Evolutionary conservation across 306 rosid species (phyloP).

Genomic region (Medicago ruthenica): DNA sequence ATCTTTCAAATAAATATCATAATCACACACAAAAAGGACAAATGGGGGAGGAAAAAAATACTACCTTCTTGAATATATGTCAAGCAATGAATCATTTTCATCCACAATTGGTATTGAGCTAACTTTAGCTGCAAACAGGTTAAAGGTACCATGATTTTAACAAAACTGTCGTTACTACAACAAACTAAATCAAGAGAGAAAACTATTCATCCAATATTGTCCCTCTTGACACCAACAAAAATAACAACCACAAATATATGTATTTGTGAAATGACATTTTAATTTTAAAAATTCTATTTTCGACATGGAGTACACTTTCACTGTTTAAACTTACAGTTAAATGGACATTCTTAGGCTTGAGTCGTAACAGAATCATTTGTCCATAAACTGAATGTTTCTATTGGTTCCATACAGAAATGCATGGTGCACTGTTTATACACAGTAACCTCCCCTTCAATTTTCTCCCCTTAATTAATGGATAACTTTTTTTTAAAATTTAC

Average conservation of each 20-base stretch:
- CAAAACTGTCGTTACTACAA: slow-evolving; percentile 22
- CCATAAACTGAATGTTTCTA: not conserved
- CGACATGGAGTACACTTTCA: not conserved
- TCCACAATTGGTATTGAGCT: slow-evolving; percentile 91
- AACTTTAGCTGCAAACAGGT: slow-evolving; percentile 66
- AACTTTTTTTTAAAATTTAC: not conserved
- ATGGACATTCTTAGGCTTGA: slow-evolving; percentile 16
- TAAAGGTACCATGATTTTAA: slow-evolving; percentile 34
- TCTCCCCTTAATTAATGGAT: slow-evolving; percentile 14
- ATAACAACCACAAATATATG: not conserved
- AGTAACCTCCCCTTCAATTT: not conserved
- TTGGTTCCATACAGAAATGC: not conserved
- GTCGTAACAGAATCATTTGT: not conserved
- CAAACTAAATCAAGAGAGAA: not conserved
- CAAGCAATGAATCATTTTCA: slow-evolving; percentile 73
- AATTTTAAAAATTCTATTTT: not conserved
- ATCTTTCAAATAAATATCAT: slow-evolving; percentile 25
- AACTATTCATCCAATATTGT: slow-evolving; percentile 17
- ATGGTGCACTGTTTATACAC: not conserved
- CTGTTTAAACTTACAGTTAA: not conserved
- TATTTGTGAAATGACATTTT: slow-evolving; percentile 28
- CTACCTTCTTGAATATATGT: slow-evolving; percentile 82
- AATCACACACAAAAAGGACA: slow-evolving; percentile 6
- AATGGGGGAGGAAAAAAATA: slow-evolving; percentile 1
- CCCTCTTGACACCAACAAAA: not conserved